Percentiles rank a stretch among this genome's conserved stretches.
These are phyloP conservation scores for Alloteropsis semialata DNA, from an alignment of 176 grass and related monocot genomes.

Conservation along the genomic window DNA sequence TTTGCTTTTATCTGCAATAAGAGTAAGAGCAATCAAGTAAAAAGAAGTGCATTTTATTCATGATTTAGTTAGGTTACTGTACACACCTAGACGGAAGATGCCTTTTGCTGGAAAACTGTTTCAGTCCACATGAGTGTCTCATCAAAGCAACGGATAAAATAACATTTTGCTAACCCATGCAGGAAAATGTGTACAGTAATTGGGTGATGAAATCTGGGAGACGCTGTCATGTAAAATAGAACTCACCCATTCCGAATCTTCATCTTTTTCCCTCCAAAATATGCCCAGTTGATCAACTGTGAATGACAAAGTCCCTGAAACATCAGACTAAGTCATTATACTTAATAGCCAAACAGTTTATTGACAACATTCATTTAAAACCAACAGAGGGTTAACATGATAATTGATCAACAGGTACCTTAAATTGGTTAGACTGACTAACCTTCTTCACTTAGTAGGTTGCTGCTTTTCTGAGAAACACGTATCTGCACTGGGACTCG, in stretches of 20 bases:
- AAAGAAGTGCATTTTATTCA: neutral
- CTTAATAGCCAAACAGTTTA: neutral
- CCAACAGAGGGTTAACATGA: neutral
- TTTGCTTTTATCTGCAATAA: constrained; percentile 64
- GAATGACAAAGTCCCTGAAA: constrained; percentile 50
- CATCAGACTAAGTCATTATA: neutral
- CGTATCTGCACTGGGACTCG: constrained; percentile 81
- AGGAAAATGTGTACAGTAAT: constrained; percentile 9
- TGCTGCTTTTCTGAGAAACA: constrained; percentile 82
- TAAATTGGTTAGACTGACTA: constrained; percentile 17
- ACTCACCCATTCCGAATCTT: constrained; percentile 97
- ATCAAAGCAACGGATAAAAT: neutral
- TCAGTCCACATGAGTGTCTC: neutral
- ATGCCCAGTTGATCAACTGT: constrained; percentile 65
- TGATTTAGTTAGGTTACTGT: neutral
- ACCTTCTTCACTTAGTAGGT: constrained; percentile 79
- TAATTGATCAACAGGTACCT: neutral
- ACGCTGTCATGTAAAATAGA: neutral
- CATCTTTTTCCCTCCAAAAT: constrained; percentile 94
- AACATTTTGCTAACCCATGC: neutral
- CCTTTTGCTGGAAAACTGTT: neutral
- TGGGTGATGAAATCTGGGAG: neutral
- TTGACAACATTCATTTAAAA: neutral
- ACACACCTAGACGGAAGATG: constrained; percentile 18
- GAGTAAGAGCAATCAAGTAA: constrained; percentile 20